Conservation (phyloP, 2,329 filamentous ascomycete species). For the Epichloe sp. region DNA sequence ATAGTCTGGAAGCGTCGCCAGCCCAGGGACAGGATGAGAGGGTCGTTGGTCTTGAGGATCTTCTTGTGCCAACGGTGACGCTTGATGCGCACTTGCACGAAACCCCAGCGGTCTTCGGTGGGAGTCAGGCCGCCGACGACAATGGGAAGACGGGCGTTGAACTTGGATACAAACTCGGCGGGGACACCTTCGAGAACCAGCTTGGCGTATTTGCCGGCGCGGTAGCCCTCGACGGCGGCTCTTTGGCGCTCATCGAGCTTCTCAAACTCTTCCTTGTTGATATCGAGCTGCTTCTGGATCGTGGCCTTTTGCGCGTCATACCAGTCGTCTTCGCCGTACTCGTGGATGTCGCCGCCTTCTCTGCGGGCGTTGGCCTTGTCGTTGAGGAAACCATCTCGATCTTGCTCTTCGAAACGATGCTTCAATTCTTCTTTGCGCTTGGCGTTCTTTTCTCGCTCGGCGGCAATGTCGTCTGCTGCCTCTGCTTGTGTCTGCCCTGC, state of each 20-base stretch:
- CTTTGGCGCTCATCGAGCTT: slow-evolving; percentile 74
- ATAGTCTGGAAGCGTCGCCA: slow-evolving; percentile 92
- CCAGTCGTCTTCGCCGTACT: slow-evolving; percentile 97
- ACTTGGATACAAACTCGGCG: slow-evolving; percentile 74
- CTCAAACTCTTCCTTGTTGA: slow-evolving; percentile 91
- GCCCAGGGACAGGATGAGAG: slow-evolving; percentile 89
- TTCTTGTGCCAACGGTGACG: slow-evolving; percentile 98
- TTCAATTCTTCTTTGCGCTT: slow-evolving; percentile 88
- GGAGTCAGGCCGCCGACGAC: slow-evolving; percentile 84
- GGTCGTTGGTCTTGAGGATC: slow-evolving; percentile 96
- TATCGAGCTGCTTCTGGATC: slow-evolving; percentile 89
- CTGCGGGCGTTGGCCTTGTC: slow-evolving; percentile 67
- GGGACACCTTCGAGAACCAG: slow-evolving; percentile 83
- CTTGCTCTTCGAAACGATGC: slow-evolving; percentile 91
- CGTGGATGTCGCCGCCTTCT: slow-evolving; percentile 55
- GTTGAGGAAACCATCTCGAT: slow-evolving; percentile 88
- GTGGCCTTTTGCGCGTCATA: slow-evolving; percentile 93
- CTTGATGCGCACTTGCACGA: slow-evolving; percentile 92
- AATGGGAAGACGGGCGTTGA: slow-evolving; percentile 70
- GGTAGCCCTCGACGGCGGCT: slow-evolving; percentile 75
- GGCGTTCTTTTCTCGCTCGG: slow-evolving; percentile 83
- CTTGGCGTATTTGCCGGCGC: slow-evolving; percentile 84
- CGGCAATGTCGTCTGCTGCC: slow-evolving; percentile 50
- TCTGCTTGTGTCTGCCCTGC: slow-evolving; percentile 28
- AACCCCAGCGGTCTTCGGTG: slow-evolving; percentile 92